A percentile compares a stretch with the other conserved stretches of the same genome.
Evolutionary conservation across 345 rosid species (phyloP).

Genomic region (Adansonia digitata): DNA sequence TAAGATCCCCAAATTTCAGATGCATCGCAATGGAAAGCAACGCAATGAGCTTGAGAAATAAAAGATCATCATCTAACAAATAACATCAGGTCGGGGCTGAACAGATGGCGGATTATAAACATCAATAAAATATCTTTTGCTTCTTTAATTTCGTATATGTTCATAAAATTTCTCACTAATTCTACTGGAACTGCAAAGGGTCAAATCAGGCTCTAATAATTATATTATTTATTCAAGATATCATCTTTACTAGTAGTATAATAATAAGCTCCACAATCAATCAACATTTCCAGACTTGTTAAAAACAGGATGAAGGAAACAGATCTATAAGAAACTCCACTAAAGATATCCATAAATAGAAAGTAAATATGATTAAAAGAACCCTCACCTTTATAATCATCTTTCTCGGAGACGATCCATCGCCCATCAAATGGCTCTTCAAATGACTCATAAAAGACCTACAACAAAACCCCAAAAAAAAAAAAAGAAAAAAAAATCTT

Average conservation of each 20-base stretch:
- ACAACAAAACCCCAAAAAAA: slow-evolving; percentile 1
- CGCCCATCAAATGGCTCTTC: slow-evolving; percentile 70
- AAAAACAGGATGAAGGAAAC: not conserved
- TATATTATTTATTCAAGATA: not conserved
- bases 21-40: not conserved
- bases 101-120: not conserved
- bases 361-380: not conserved
- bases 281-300: not conserved
- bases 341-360: not conserved
- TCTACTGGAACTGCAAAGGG: not conserved
- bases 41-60: not conserved
- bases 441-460: slow-evolving; percentile 70
- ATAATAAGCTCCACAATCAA: not conserved
- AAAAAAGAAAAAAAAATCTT: not conserved
- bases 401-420: slow-evolving; percentile 68
- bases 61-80: not conserved
- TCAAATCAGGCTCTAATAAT: not conserved
- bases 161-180: not conserved
- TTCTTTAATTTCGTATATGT: not conserved
- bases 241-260: not conserved
- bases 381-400: slow-evolving; percentile 54
- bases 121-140: not conserved
- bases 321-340: not conserved
- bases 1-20: not conserved
- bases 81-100: not conserved